These are phyloP conservation scores for Neurospora sublineolata DNA, from an alignment of 495 filamentous ascomycete genomes.

Conservation along the genomic window DNA sequence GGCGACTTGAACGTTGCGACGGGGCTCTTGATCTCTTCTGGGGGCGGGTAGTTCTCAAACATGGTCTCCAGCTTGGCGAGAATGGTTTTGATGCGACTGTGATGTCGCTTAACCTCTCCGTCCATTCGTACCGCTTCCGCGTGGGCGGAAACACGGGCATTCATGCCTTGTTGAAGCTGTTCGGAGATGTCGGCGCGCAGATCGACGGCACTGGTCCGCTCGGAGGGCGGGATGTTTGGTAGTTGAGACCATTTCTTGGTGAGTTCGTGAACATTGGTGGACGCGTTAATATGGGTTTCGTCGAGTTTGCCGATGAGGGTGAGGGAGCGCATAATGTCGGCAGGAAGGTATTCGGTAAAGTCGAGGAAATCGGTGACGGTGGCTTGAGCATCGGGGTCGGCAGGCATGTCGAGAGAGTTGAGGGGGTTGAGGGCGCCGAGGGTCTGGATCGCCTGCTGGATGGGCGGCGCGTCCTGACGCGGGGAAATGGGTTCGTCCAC, in stretches of 20 bases:
- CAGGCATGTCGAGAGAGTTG: constrained; percentile 26
- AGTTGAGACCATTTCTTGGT: constrained; percentile 64
- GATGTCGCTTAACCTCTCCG: constrained; percentile 67
- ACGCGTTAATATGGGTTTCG: constrained; percentile 52
- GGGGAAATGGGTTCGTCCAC: constrained; percentile 30
- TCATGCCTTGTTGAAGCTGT: constrained; percentile 60
- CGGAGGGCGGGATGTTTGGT: constrained; percentile 43
- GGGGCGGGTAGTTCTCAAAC: constrained; percentile 40
- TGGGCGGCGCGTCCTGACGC: constrained; percentile 21
- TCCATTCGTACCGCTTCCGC: constrained; percentile 75
- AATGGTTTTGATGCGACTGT: constrained; percentile 64
- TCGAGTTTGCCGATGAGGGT: constrained; percentile 80
- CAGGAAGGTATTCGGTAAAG: constrained; percentile 91
- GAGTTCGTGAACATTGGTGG: constrained; percentile 57
- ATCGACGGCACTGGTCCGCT: constrained; percentile 31
- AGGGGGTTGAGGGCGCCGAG: constrained; percentile 23
- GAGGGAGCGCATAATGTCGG: constrained; percentile 82
- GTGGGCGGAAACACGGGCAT: constrained; percentile 62
- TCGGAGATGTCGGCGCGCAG: constrained; percentile 70
- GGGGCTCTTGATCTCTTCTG: constrained; percentile 43
- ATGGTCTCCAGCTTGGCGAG: constrained; percentile 71
- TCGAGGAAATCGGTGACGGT: constrained; percentile 93
- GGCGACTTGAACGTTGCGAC: constrained; percentile 37
- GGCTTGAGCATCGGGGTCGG: constrained; percentile 86
- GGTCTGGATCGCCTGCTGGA: constrained; percentile 20